Conservation (phyloP, 805 yeast species). For the Barnettozyma pratensis region DNA sequence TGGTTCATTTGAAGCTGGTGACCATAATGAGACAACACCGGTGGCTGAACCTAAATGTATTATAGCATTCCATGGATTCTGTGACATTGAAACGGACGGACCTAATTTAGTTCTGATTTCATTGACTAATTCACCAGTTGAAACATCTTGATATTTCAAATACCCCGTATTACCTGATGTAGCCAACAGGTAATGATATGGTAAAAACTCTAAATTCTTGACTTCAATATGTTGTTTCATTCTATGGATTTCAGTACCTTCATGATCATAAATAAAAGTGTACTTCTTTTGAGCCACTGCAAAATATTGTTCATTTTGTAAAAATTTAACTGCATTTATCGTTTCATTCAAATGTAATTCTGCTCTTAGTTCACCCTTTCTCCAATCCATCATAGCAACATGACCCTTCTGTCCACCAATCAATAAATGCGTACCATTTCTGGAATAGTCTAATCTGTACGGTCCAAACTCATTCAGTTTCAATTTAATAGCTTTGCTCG, state of each 20-base stretch:
- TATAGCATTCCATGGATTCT: slow-evolving; percentile 94
- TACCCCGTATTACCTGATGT: slow-evolving; percentile 89
- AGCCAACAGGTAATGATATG: slow-evolving; percentile 84
- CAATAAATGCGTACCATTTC: slow-evolving; percentile 82
- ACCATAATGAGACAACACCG: slow-evolving; percentile 91
- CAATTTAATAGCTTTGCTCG: slow-evolving; percentile 69
- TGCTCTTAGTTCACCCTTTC: slow-evolving; percentile 72
- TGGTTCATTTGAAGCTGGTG: slow-evolving; percentile 84
- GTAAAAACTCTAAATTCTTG: slow-evolving; percentile 78
- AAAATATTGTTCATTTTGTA: slow-evolving; percentile 88
- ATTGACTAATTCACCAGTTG: slow-evolving; percentile 82
- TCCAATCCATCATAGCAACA: slow-evolving; percentile 94
- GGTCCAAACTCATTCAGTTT: slow-evolving; percentile 81
- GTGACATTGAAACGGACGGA: slow-evolving; percentile 82
- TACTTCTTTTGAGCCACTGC: slow-evolving; percentile 97
- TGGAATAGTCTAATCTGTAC: slow-evolving; percentile 70
- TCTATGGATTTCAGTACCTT: slow-evolving; percentile 89
- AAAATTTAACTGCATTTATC: slow-evolving; percentile 80
- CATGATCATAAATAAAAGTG: slow-evolving; percentile 84
- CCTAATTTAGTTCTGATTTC: slow-evolving; percentile 87
- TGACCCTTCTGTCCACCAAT: slow-evolving; percentile 92
- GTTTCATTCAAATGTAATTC: slow-evolving; percentile 88
- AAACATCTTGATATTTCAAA: slow-evolving; percentile 89
- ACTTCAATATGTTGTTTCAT: slow-evolving; percentile 86
- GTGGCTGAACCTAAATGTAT: slow-evolving; percentile 90